phyloP scores from a whole-genome alignment of 208 protist species.

The Porcisia hertigi region DNA sequence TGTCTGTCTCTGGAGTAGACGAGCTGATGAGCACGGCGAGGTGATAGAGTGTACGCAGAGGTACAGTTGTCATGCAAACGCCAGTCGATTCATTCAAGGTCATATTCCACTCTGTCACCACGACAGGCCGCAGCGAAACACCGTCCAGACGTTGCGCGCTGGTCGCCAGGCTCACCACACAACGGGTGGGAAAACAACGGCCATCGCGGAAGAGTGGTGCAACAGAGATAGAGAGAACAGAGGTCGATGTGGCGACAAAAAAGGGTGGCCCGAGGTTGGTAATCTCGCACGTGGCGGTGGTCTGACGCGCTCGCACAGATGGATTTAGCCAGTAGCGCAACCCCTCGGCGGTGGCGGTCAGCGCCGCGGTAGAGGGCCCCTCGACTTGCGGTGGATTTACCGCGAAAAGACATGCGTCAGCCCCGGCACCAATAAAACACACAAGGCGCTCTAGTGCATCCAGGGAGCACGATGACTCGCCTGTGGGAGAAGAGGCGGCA shows the following conservation, averaged over 20 bases:
- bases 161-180: conserved; percentile 58
- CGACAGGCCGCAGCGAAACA: conserved; percentile 42
- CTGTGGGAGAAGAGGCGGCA: neutral
- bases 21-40: conserved; percentile 47
- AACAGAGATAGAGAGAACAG: conserved; percentile 38
- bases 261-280: conserved; percentile 29
- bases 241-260: conserved; percentile 35
- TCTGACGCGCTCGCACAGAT: conserved; percentile 39
- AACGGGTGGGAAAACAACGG: conserved; percentile 53
- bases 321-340: conserved; percentile 49
- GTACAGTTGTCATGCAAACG: conserved; percentile 20
- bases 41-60: conserved; percentile 58
- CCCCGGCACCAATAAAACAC: conserved; percentile 29
- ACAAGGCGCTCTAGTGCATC: conserved; percentile 39
- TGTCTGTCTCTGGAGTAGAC: neutral
- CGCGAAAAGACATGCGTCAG: conserved; percentile 30
- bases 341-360: neutral
- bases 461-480: conserved; percentile 16
- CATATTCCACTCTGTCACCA: conserved; percentile 51
- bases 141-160: conserved; percentile 48
- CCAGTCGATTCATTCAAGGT: neutral
- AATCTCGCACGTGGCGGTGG: conserved; percentile 55
- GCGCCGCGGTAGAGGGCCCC: neutral
- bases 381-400: neutral
- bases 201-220: conserved; percentile 33